Conservation (phyloP, 2,329 filamentous ascomycete species). For the Coleophoma eucalyptorum region DNA sequence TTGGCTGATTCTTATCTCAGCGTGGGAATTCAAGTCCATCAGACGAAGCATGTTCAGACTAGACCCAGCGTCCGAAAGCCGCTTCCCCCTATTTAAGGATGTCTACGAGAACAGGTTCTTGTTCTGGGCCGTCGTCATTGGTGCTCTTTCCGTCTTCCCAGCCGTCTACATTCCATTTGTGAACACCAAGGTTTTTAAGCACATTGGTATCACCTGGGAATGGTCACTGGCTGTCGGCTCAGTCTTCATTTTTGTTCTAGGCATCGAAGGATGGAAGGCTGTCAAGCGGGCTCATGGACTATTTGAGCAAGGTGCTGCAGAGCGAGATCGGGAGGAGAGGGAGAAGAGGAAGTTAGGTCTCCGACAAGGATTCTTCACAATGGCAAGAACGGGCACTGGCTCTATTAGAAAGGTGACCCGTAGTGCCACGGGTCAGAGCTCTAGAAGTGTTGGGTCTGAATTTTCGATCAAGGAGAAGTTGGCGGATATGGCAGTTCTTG, state of each 20-base stretch:
- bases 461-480: neutral
- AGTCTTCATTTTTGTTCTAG: constrained; percentile 53
- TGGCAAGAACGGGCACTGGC: neutral
- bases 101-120: constrained; percentile 58
- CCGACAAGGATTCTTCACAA: neutral
- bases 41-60: constrained; percentile 54
- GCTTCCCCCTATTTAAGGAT: constrained; percentile 34
- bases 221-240: constrained; percentile 59
- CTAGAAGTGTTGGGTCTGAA: neutral
- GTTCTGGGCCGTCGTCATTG: constrained; percentile 50
- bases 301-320: neutral
- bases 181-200: constrained; percentile 59
- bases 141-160: constrained; percentile 50
- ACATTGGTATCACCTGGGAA: constrained; percentile 59
- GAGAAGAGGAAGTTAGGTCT: neutral
- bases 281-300: neutral
- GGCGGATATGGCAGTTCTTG: neutral
- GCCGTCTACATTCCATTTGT: constrained; percentile 62
- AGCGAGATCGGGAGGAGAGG: neutral
- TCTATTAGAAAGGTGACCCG: neutral
- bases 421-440: neutral
- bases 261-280: constrained; percentile 57
- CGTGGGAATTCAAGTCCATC: constrained; percentile 57
- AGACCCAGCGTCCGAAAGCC: constrained; percentile 33
- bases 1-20: constrained; percentile 51